Base-by-base conservation (phyloP, 192 early-diverging fungal genomes). In the Pilobolus umbonatus region DNA sequence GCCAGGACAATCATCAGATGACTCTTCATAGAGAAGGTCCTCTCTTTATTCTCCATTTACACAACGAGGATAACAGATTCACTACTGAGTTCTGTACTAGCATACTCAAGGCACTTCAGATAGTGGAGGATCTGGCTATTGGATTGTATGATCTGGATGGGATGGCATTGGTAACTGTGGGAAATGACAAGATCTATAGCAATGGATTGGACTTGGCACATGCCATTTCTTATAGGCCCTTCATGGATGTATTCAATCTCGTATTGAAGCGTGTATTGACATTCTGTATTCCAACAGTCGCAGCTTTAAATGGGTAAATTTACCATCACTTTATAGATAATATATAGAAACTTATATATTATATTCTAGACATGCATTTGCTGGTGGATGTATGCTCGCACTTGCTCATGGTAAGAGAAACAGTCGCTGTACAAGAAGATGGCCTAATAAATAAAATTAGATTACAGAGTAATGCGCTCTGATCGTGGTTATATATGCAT, bases 401-500 rank as follows among this genome's bases (percentile, higher is more conserved):
- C 47, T 81, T 32, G 71, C 75, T 29, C 76, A 80, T 51, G 75
- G 72, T 77, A 71, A 55, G 60, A 11, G 10, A 62, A 10, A 54
- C 25, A 12, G 9, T 10, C 12, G 28, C n/a, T n/a, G n/a, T n/a
- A n/a, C n/a, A n/a, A n/a, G n/a, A n/a, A n/a, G n/a, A n/a, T n/a
- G n/a, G n/a, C n/a, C n/a, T n/a, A n/a, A n/a, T n/a, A n/a, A n/a
- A 11, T 35, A 35, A 21, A 10, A 47, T 29, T 64, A 74, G 88
- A 90, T 57, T 85, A 85, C 64, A 80, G 88, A 19, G 81, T 88
- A 3, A 88, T 90, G 88, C 72, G 86, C 0, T 72, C 76, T 21
- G 86, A 90, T 62, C 78, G 82, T 35, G 88, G 88, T 5, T 90
- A 74, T 61, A 77, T 90, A 30, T 86, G 82, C 26, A 88, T 88